Evolutionary conservation across 2,329 filamentous ascomycete genomes (phyloP).

Genomic region (Colletotrichum cereale): DNA sequence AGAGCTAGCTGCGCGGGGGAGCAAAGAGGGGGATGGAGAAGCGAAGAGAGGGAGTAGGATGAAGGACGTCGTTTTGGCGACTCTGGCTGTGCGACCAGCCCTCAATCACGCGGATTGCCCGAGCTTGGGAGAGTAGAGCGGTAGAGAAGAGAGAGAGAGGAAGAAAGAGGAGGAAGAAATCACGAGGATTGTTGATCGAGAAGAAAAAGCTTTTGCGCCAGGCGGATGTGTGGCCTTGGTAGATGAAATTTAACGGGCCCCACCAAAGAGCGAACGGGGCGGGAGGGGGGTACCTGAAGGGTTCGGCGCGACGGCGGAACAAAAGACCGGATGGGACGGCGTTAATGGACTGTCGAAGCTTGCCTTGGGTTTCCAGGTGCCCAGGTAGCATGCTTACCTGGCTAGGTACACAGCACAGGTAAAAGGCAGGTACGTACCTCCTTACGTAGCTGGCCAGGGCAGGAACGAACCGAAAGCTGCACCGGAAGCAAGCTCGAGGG

Average conservation of each 20-base stretch:
- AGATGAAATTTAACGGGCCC: conserved; percentile 42
- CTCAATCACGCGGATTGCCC: conserved; percentile 46
- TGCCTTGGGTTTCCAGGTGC: no score
- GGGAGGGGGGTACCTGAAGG: conserved; percentile 13
- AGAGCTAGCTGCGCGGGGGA: conserved; percentile 75
- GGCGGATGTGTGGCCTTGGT: conserved; percentile 33
- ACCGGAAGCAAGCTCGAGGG: conserved; percentile 5
- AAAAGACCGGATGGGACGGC: conserved; percentile 15
- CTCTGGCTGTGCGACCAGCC: conserved; percentile 57
- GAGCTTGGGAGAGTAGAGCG: conserved; percentile 29
- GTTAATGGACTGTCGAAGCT: neutral
- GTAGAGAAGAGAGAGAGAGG: conserved; percentile 34
- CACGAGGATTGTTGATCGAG: conserved; percentile 26
- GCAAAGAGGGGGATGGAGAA: conserved; percentile 65
- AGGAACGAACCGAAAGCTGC: conserved; percentile 5
- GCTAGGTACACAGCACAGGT: no score
- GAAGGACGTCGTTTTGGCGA: conserved; percentile 59
- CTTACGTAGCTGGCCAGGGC: neutral
- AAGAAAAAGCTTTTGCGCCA: conserved; percentile 44
- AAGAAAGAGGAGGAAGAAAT: conserved; percentile 35
- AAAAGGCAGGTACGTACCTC: neutral
- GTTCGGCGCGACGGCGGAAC: conserved; percentile 28
- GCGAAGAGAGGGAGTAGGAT: conserved; percentile 59
- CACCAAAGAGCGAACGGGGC: conserved; percentile 28
- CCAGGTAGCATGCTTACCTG: no score